Evolutionary conservation across 2,329 filamentous ascomycete species (phyloP).

Genomic region (Ophiocordyceps camponoti-floridani): DNA sequence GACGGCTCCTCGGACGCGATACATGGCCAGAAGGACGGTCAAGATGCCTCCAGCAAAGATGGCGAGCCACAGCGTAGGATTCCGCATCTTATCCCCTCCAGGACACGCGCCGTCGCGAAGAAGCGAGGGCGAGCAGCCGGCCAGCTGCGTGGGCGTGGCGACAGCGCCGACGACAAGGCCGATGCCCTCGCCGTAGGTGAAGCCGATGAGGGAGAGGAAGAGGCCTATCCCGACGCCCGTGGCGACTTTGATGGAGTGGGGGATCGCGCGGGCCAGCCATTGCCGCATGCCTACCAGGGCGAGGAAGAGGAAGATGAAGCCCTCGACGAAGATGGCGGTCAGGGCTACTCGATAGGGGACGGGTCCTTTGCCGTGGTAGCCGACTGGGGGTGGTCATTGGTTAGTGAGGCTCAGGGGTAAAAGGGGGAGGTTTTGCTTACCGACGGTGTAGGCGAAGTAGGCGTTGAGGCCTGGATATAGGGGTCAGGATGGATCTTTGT

Average conservation of each 20-base stretch:
- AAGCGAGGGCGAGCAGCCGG: slow-evolving; percentile 41
- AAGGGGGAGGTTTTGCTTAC: slow-evolving; percentile 5
- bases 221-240: slow-evolving; percentile 75
- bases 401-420: slow-evolving; percentile 6
- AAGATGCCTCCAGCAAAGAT: slow-evolving; percentile 75
- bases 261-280: slow-evolving; percentile 73
- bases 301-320: slow-evolving; percentile 66
- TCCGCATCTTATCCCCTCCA: slow-evolving; percentile 55
- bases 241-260: slow-evolving; percentile 70
- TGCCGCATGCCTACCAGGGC: slow-evolving; percentile 69
- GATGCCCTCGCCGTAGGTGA: slow-evolving; percentile 70
- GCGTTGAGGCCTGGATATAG: slow-evolving; percentile 45
- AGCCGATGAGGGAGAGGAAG: slow-evolving; percentile 58
- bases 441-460: slow-evolving; percentile 60
- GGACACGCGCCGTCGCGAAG: slow-evolving; percentile 39
- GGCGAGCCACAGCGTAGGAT: slow-evolving; percentile 70
- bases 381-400: slow-evolving; percentile 28
- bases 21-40: slow-evolving; percentile 67
- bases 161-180: slow-evolving; percentile 55
- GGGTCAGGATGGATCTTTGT: not conserved
- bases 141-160: slow-evolving; percentile 54
- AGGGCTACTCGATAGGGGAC: slow-evolving; percentile 62
- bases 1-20: slow-evolving; percentile 72
- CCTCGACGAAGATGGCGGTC: slow-evolving; percentile 78
- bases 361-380: slow-evolving; percentile 52